Conservation (phyloP, 2,329 filamentous ascomycete genomes). For the Xylaria sp. region DNA sequence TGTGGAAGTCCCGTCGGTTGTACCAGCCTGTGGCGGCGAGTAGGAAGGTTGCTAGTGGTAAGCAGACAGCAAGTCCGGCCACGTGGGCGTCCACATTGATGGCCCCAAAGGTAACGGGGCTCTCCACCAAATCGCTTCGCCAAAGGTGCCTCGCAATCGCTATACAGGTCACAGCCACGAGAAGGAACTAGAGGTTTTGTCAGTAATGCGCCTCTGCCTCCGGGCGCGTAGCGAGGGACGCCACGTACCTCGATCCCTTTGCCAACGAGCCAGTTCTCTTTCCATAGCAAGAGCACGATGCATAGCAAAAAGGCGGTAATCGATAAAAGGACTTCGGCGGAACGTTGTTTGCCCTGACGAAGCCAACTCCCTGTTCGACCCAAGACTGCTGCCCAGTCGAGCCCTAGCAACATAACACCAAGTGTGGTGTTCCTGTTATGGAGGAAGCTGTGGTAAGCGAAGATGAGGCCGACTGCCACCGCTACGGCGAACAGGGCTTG, state of each 20-base stretch:
- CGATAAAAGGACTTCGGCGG: conserved; percentile 22
- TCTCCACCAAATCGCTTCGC: conserved; percentile 23
- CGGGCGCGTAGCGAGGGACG: not conserved
- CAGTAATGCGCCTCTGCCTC: not conserved
- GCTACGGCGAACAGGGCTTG: conserved; percentile 20
- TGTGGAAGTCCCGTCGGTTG: conserved; percentile 27
- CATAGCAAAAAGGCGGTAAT: conserved; percentile 22
- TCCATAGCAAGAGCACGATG: conserved; percentile 22
- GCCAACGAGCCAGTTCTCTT: conserved; percentile 29
- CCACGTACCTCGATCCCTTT: conserved; percentile 29
- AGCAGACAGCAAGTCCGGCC: conserved; percentile 20
- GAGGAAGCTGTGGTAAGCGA: conserved; percentile 30
- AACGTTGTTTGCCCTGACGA: conserved; percentile 15
- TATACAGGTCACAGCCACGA: conserved; percentile 20
- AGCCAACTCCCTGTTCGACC: conserved; percentile 18
- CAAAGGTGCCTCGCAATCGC: conserved; percentile 25
- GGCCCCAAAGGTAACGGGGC: not conserved
- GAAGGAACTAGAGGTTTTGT: conserved; percentile 17
- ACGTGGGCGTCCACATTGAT: conserved; percentile 20
- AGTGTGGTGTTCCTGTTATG: conserved; percentile 31
- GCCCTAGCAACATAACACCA: conserved; percentile 25
- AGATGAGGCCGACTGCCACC: conserved; percentile 24
- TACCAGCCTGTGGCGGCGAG: conserved; percentile 25
- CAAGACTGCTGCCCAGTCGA: conserved; percentile 22
- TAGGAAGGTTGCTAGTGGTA: conserved; percentile 20